Evolutionary conservation across 345 rosid species (phyloP).

Genomic region (Cardamine resedifolia): DNA sequence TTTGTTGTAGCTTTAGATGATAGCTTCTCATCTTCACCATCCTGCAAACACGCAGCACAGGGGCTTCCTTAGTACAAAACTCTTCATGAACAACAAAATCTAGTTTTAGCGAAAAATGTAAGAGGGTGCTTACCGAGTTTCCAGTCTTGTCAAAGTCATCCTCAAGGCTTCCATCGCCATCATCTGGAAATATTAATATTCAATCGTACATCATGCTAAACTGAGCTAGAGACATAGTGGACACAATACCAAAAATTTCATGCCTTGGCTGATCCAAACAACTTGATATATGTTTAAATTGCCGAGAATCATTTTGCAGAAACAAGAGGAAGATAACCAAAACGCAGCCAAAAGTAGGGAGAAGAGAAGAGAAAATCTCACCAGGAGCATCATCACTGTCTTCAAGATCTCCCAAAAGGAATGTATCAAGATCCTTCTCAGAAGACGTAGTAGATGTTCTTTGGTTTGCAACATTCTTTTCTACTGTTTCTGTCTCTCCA

Average conservation of each 20-base stretch:
- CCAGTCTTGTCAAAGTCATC: conserved; percentile 91
- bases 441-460: conserved; percentile 55
- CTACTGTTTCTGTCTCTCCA: conserved; percentile 43
- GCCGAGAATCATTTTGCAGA: neutral
- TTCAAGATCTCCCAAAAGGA: conserved; percentile 88
- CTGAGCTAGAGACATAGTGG: neutral
- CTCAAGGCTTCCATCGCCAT: conserved; percentile 63
- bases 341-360: neutral
- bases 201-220: neutral
- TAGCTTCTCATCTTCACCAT: neutral
- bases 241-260: neutral
- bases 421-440: conserved; percentile 86
- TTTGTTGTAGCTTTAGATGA: neutral
- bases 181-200: conserved; percentile 28
- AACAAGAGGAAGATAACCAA: neutral
- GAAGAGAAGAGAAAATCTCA: conserved; percentile 28
- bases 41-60: neutral
- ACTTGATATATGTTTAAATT: neutral
- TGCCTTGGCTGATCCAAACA: neutral
- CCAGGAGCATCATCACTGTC: conserved; percentile 85
- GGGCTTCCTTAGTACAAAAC: neutral
- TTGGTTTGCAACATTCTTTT: conserved; percentile 43
- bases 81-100: neutral
- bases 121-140: conserved; percentile 58
- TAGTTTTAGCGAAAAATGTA: neutral